Percentiles rank a stretch among this genome's conserved stretches.
These are phyloP conservation scores for Calendula officinalis DNA, from an alignment of 129 eudicot species.

Conservation along the genomic window DNA sequence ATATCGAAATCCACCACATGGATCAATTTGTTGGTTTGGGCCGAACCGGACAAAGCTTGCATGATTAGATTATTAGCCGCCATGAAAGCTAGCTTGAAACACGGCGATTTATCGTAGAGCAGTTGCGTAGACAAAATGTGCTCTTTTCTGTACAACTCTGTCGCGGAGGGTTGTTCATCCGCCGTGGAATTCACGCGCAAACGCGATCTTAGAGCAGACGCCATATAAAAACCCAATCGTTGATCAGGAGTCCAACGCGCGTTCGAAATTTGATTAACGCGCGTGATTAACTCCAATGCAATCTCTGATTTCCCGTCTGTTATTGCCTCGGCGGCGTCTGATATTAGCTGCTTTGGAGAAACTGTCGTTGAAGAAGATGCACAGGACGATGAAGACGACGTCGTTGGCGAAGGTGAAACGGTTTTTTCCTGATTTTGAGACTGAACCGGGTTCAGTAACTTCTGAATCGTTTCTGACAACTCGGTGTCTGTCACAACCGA, in stretches of 20 bases:
- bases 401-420: slow-evolving; percentile 68
- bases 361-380: slow-evolving; percentile 47
- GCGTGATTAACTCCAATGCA: slow-evolving; percentile 53
- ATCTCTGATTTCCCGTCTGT: slow-evolving; percentile 50
- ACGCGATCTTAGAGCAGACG: slow-evolving; percentile 56
- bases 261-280: slow-evolving; percentile 39
- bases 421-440: slow-evolving; percentile 19
- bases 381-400: slow-evolving; percentile 84
- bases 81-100: slow-evolving; percentile 77
- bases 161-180: slow-evolving; percentile 29
- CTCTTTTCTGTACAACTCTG: slow-evolving; percentile 49
- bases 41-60: slow-evolving; percentile 35
- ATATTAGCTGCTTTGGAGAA: slow-evolving; percentile 46
- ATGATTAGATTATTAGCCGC: slow-evolving; percentile 63
- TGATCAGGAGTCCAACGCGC: slow-evolving; percentile 59
- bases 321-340: slow-evolving; percentile 64
- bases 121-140: slow-evolving; percentile 47
- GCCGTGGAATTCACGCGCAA: slow-evolving; percentile 46
- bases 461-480: slow-evolving; percentile 75
- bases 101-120: slow-evolving; percentile 74
- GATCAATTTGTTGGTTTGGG: slow-evolving; percentile 15
- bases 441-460: slow-evolving; percentile 40
- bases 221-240: slow-evolving; percentile 48
- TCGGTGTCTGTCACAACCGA: slow-evolving; percentile 65
- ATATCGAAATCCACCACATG: slow-evolving; percentile 88